Percentiles rank a stretch among this genome's conserved stretches.
Conservation (phyloP, 345 rosid genomes). For the Bruguiera parviflora region DNA sequence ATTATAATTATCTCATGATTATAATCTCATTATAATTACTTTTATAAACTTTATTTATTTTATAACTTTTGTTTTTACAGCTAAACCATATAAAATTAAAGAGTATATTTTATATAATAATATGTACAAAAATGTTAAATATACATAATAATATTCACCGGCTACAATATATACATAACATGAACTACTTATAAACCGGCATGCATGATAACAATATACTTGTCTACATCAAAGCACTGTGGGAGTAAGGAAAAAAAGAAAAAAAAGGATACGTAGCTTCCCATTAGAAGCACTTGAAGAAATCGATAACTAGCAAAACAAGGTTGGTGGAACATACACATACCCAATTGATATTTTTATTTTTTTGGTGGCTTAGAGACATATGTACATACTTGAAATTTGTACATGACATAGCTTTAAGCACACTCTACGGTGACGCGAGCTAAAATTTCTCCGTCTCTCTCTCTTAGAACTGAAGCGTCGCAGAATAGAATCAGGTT, state of each 20-base stretch:
- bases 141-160: no score
- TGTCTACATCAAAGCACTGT: neutral
- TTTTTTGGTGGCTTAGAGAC: conserved; percentile 1
- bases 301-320: conserved; percentile 15
- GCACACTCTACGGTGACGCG: conserved; percentile 40
- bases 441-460: conserved; percentile 10
- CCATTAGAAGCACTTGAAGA: conserved; percentile 32
- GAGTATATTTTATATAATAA: no score
- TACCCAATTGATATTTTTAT: conserved; percentile 6
- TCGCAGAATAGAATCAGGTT: neutral
- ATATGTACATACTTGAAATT: no score
- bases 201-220: neutral
- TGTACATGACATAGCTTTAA: conserved; percentile 26
- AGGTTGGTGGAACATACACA: conserved; percentile 16
- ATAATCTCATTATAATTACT: no score
- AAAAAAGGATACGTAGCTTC: neutral
- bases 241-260: neutral
- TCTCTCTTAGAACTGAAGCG: conserved; percentile 10
- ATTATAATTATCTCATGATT: no score
- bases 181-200: neutral
- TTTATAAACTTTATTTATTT: no score
- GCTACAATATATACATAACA: no score
- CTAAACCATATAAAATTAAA: no score
- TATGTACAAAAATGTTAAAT: no score
- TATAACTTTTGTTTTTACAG: no score